Evolutionary conservation across 176 grass and related monocot species (phyloP), one percentile per base, ranked within the genome.

Genomic region (barley (Hordeum vulgare)): DNA sequence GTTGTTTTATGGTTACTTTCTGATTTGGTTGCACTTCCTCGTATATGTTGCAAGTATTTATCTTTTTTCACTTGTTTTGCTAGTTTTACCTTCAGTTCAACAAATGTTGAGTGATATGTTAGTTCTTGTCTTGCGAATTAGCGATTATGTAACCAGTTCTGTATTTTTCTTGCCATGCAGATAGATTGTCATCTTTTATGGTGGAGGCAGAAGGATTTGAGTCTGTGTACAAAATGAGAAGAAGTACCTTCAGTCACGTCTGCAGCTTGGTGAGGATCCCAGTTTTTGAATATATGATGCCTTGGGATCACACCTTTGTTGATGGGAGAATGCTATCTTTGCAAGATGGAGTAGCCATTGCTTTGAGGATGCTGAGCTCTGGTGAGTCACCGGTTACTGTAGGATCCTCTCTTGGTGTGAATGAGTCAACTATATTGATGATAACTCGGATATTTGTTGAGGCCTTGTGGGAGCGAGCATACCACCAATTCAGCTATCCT

Each of bases 401-500:
- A 33, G 89, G 92, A 66, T 66, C 61, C 7, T 53, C 44, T 20
- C 84, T 94, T 21, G 92, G 86, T 41, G 80, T 90, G 71, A 89
- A 89, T 45, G 86, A 94, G 53, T 94, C 86, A 36, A 64, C 83
- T 29, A 74, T 87, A 25, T 89, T 86, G 3, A 66, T 89, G 36
- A 78, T 91, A 57, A 94, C 92, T 37, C 86, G 81, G 89, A 76
- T 59, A 56, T 94, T 91, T 36, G 67, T 94, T 65, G 89, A 94
- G 65, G 84, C 89, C 44, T 78, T 94, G 86, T 83, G 80, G 70
- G 79, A 83, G 44, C 67, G 42, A 2, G 92, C 85, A 4, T 18
- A 79, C 41, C 4, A 39, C 59, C 91, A 93, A 79, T 81, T 90
- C 29, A 90, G 33, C 49, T 93, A 88, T 86, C 86, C 92, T 49